Base-by-base conservation (phyloP, 768 basidiomycete genomes). In the Rhodotorula taiwanensis region DNA sequence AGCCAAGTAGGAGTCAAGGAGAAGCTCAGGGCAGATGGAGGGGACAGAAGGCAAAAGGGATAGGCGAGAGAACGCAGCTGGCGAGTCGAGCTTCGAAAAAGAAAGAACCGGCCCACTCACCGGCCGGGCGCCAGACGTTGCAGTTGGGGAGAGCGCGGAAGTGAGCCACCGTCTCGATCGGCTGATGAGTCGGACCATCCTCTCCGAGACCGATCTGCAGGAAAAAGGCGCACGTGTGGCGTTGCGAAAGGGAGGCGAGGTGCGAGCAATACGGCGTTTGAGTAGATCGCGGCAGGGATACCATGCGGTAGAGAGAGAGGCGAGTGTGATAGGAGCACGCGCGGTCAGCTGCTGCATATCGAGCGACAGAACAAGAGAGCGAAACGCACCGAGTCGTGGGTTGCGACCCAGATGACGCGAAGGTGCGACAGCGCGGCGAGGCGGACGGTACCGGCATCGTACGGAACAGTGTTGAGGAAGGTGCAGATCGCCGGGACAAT, bases 361-460 rank as follows among this genome's bases (percentile, higher is more conserved):
- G 16, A n/a, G 18, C 6, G 39, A 5, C n/a, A n/a, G n/a, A n/a
- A n/a, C n/a, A n/a, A n/a, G n/a, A n/a, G n/a, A n/a, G n/a, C 25
- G 16, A 42, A 72, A 77, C 90, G 89, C 72, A 94, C n/a, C 92
- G 48, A 90, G 76, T 95, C 92, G 78, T 97, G 92, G 55, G 92
- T 95, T 27, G 89, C 91, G 71, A 97, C 86, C 88, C 91, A 91
- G 77, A 97, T 88, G 62, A 94, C 89, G 67, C 87, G 89, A 75
- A 89, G 88, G 72, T 83, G 83, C 72, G 86, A 89, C 58, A 95
- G 83, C 52, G 93, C 91, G 55, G 91, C 88, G 64, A 97, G 79
- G 64, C 92, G 83, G 70, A 95, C 86, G 50, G 92, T 91, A 76
- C 93, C 92, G 68, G 89, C 93, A 85, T 88, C 70, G 55, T 42